Evolutionary conservation across 2,329 filamentous ascomycete species (phyloP).

Genomic region (Byssochlamys sp.): DNA sequence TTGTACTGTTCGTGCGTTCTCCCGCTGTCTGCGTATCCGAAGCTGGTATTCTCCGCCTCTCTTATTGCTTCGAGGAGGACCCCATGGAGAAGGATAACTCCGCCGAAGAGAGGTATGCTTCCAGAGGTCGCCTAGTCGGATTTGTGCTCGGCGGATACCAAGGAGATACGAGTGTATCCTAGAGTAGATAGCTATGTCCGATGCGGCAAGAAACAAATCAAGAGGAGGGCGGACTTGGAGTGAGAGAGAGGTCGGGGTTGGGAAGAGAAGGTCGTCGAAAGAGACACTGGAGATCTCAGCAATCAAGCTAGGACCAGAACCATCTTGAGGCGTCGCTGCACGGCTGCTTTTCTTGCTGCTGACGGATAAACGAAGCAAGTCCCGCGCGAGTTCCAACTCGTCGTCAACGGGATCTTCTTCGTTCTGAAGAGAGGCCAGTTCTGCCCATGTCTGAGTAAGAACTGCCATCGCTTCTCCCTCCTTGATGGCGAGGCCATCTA

Average conservation of each 20-base stretch:
- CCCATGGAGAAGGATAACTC: conserved; percentile 63
- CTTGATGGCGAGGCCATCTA: conserved; percentile 63
- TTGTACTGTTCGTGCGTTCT: conserved; percentile 51
- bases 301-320: conserved; percentile 9
- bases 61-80: conserved; percentile 54
- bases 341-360: conserved; percentile 27
- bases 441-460: conserved; percentile 67
- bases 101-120: conserved; percentile 69
- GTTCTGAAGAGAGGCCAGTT: conserved; percentile 64
- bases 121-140: conserved; percentile 78
- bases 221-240: conserved; percentile 70
- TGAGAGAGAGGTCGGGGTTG: conserved; percentile 60
- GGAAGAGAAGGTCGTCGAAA: conserved; percentile 75
- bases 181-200: conserved; percentile 71
- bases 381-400: conserved; percentile 69
- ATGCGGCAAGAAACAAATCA: conserved; percentile 71
- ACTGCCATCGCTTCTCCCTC: conserved; percentile 76
- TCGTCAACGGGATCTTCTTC: conserved; percentile 68
- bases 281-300: conserved; percentile 34
- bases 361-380: conserved; percentile 57
- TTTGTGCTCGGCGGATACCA: conserved; percentile 73
- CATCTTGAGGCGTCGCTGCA: conserved; percentile 15
- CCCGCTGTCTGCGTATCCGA: conserved; percentile 53
- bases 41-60: conserved; percentile 52
- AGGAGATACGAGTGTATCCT: conserved; percentile 80